Evolutionary conservation across 345 rosid species (phyloP), one percentile per base, ranked within the genome.

Genomic region (Leavenworthia alabamica): DNA sequence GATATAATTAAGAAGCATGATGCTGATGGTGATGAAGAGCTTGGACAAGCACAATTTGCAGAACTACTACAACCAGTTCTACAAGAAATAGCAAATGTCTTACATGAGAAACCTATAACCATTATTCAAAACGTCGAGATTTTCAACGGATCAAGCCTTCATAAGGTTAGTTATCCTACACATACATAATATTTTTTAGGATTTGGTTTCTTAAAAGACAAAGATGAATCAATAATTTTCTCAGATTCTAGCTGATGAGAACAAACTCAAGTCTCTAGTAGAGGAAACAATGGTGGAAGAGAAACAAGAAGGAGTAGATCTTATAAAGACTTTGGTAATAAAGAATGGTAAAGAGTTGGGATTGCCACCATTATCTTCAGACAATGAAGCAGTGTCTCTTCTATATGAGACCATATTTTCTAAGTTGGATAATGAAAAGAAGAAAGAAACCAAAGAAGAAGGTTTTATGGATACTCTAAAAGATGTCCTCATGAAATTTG

Each of bases 1-100:
- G 85, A 79, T 37, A 86, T 90, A 62, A 75, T 90, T 56, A 80
- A 82, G 77, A 90, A 84, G 64, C 83, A 86, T 47, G 82, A 81
- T 64, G 93, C 82, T 22, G 90, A 85, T 62, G 96, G 81, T 22
- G 77, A 79, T 32, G 89, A 71, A 68, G 85, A 82, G 48, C 67
- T 90, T 50, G 97, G 97, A 42, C 95, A 86, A 69, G 83, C 94
- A 63, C 97, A 90, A 69, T 90, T 90, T 71, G 96, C 97, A 1
- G 75, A 88, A 45, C 59, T 82, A 31, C 83, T 90, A 29, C 97
- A 85, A 71, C 81, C 80, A 33, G 72, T 90, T 68, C 70, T 90
- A 62, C 89, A 88, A 73, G 97, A 86, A 40, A 54, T 86, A 54
- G 81, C 89, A 12, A 83, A 88, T 64, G 76, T 73, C 36, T 83